Conservation (phyloP, 352 stramenopile species). For the Phytophthora litchii region DNA sequence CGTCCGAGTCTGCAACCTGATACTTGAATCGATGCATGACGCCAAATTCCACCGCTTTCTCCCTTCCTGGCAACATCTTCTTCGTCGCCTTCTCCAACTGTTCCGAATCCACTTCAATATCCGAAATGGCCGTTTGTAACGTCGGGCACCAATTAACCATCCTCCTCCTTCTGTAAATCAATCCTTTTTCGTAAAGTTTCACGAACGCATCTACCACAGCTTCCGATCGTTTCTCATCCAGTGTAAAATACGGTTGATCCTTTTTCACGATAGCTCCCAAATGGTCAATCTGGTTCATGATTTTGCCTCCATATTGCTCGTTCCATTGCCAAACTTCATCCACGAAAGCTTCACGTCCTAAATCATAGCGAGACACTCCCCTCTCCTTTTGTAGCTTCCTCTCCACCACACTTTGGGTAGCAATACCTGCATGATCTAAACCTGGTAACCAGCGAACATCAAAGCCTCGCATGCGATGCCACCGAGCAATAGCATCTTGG, state of each 20-base stretch:
- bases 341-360: conserved; percentile 97
- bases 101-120: conserved; percentile 98
- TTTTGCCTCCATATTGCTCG: conserved; percentile 95
- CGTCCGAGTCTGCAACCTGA: conserved; percentile 60
- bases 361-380: conserved; percentile 91
- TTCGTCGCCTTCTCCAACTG: conserved; percentile 93
- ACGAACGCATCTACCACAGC: conserved; percentile 77
- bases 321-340: conserved; percentile 99
- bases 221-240: conserved; percentile 94
- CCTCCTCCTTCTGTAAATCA: conserved; percentile 96
- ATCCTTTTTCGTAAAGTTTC: conserved; percentile 95
- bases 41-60: conserved; percentile 78
- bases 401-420: conserved; percentile 99
- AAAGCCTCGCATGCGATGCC: conserved; percentile 98
- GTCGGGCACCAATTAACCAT: conserved; percentile 98
- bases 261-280: conserved; percentile 97
- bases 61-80: conserved; percentile 74
- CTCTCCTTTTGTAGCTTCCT: conserved; percentile 97
- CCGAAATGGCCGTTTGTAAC: conserved; percentile 95
- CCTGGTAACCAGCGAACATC: conserved; percentile 97
- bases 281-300: conserved; percentile 95
- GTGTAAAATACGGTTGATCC: conserved; percentile 97
- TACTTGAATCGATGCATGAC: conserved; percentile 88
- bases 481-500: conserved; percentile 96
- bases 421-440: conserved; percentile 99